A percentile compares a stretch with the other conserved stretches of the same genome.
These are phyloP conservation scores for Brasenia schreberi DNA, from an alignment of 164 flowering plant genomes.

Conservation along the genomic window DNA sequence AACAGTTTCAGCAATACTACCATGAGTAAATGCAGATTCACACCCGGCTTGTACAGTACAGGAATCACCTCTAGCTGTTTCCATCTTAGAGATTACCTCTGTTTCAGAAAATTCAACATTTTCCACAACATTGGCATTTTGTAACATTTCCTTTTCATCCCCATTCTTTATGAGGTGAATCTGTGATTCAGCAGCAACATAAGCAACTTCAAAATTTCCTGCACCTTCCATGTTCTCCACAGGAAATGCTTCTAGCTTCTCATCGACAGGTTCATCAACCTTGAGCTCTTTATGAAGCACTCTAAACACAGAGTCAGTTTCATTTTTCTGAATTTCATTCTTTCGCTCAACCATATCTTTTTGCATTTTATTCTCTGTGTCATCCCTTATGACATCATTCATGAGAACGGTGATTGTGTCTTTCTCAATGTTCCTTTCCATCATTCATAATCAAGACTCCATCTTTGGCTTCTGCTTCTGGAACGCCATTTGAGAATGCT, in stretches of 20 bases:
- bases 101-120: conserved; percentile 2
- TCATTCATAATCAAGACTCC: background rate
- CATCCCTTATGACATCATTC: background rate
- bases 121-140: conserved; percentile 9
- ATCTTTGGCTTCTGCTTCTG: background rate
- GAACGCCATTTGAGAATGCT: background rate
- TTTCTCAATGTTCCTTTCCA: no score
- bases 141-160: conserved; percentile 1
- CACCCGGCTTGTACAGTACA: conserved; percentile 7
- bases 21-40: conserved; percentile 2
- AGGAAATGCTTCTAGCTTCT: background rate
- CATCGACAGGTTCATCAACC: background rate
- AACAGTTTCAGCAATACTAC: background rate
- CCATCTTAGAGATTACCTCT: conserved; percentile 1
- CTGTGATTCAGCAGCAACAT: conserved; percentile 5
- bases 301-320: background rate
- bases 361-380: background rate
- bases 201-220: background rate
- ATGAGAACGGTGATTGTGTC: background rate
- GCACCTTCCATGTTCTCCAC: background rate
- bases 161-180: background rate
- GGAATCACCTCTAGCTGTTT: conserved; percentile 4
- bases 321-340: background rate
- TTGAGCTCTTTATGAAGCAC: background rate
- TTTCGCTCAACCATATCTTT: background rate